Conservation (phyloP, 768 basidiomycete species). For the Tylopilus rubrobrunneus region DNA sequence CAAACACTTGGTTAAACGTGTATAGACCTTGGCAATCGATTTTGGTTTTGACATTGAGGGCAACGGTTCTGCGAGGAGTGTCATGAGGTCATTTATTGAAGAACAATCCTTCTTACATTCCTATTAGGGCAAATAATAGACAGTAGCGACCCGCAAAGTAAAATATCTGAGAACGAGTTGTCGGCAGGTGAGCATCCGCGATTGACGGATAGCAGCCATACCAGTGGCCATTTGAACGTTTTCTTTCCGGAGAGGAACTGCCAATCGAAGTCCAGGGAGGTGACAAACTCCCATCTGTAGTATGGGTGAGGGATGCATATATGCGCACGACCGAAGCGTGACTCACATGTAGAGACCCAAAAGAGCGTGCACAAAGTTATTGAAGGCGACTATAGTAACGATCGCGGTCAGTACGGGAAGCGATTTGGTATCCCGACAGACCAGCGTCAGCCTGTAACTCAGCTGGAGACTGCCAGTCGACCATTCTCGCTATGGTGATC, state of each 20-base stretch:
- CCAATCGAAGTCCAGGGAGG: slow-evolving; percentile 63
- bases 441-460: slow-evolving; percentile 48
- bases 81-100: background rate
- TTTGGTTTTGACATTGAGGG: slow-evolving; percentile 54
- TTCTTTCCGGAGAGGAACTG: slow-evolving; percentile 53
- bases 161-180: slow-evolving; percentile 41
- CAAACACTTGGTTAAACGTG: slow-evolving; percentile 63
- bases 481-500: slow-evolving; percentile 36
- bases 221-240: slow-evolving; percentile 66
- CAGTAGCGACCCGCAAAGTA: slow-evolving; percentile 70
- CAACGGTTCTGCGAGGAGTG: slow-evolving; percentile 40
- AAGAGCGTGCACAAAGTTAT: slow-evolving; percentile 56
- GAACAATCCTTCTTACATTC: slow-evolving; percentile 49
- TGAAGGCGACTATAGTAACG: slow-evolving; percentile 28
- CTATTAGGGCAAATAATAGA: slow-evolving; percentile 60
- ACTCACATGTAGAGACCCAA: slow-evolving; percentile 59
- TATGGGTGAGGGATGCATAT: slow-evolving; percentile 6
- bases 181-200: background rate
- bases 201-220: slow-evolving; percentile 20
- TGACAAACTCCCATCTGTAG: slow-evolving; percentile 63
- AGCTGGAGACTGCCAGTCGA: slow-evolving; percentile 50
- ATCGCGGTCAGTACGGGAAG: slow-evolving; percentile 7
- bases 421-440: slow-evolving; percentile 19
- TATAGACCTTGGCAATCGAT: slow-evolving; percentile 67
- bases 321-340: background rate